Percentiles rank a stretch among this genome's conserved stretches.
Conservation (phyloP, 2,329 filamentous ascomycete species). For the Phialophora macrospora region DNA sequence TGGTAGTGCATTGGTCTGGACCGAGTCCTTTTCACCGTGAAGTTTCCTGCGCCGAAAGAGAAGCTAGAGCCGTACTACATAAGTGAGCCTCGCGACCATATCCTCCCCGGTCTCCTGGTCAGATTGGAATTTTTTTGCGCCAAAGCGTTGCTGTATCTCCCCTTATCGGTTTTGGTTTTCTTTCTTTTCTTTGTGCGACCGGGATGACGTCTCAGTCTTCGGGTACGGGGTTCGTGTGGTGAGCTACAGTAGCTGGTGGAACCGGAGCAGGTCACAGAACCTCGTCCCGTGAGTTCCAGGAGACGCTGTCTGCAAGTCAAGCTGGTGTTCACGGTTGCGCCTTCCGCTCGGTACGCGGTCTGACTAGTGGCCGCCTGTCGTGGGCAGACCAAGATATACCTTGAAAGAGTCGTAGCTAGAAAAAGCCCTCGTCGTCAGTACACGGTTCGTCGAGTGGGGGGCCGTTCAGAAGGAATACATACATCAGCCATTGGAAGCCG, state of each 20-base stretch:
- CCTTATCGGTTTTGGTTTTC: too few relatives aligned
- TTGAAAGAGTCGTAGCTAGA: constrained; percentile 79
- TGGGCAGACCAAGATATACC: constrained; percentile 82
- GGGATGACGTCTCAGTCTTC: too few relatives aligned
- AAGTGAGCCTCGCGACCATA: too few relatives aligned
- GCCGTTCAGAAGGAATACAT: constrained; percentile 13
- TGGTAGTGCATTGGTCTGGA: too few relatives aligned
- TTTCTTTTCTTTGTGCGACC: too few relatives aligned
- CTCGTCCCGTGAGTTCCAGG: not conserved
- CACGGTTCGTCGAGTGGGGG: not conserved
- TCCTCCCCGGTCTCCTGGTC: too few relatives aligned
- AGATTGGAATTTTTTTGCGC: too few relatives aligned
- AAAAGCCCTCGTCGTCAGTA: constrained; percentile 11
- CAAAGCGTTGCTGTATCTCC: too few relatives aligned
- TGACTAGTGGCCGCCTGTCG: constrained; percentile 69
- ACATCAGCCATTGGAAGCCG: constrained; percentile 38
- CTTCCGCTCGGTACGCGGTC: not conserved
- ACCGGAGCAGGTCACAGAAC: not conserved
- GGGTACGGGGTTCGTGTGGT: too few relatives aligned
- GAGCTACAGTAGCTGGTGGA: not conserved
- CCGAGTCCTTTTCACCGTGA: too few relatives aligned
- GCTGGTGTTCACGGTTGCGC: not conserved
- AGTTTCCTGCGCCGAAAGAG: too few relatives aligned
- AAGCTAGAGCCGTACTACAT: too few relatives aligned
- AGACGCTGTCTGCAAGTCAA: not conserved